Percentiles rank a stretch among this genome's conserved stretches.
Evolutionary conservation across 805 yeast genomes (phyloP).

Genomic region (Barnettozyma sucrosica): DNA sequence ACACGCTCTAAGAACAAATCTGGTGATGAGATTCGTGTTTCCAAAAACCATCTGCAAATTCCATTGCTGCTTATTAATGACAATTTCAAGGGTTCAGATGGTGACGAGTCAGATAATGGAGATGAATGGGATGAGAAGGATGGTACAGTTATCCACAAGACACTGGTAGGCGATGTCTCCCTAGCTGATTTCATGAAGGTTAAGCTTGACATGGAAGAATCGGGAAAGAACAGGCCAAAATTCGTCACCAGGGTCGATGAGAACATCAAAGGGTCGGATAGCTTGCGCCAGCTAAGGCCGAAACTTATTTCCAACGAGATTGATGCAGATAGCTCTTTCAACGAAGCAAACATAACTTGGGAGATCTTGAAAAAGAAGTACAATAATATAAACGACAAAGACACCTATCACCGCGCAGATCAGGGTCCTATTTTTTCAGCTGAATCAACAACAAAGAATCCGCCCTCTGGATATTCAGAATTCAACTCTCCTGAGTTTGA

Average conservation of each 20-base stretch:
- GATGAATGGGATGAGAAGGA: slow-evolving; percentile 5
- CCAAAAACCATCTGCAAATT: slow-evolving; percentile 3
- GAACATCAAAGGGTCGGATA: neutral
- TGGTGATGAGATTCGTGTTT: neutral
- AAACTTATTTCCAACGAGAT: neutral
- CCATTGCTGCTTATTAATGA: slow-evolving; percentile 3
- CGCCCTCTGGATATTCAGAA: neutral
- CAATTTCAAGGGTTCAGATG: slow-evolving; percentile 1
- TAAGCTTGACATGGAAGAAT: slow-evolving; percentile 3
- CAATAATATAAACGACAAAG: slow-evolving; percentile 11
- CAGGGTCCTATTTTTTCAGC: neutral
- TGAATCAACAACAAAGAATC: slow-evolving; percentile 1
- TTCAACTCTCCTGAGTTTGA: slow-evolving; percentile 1
- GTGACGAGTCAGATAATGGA: neutral
- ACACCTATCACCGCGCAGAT: slow-evolving; percentile 4
- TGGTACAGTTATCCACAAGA: slow-evolving; percentile 8
- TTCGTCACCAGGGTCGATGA: neutral
- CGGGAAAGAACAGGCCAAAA: neutral
- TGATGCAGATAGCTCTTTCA: neutral
- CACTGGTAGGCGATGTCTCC: slow-evolving; percentile 1
- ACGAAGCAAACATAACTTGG: slow-evolving; percentile 18
- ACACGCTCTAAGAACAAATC: neutral
- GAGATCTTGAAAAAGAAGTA: slow-evolving; percentile 20
- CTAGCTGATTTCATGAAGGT: slow-evolving; percentile 11
- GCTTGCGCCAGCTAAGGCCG: neutral